These are phyloP conservation scores for Ascobolus immersus DNA, from an alignment of 495 filamentous ascomycete genomes.

Conservation along the genomic window DNA sequence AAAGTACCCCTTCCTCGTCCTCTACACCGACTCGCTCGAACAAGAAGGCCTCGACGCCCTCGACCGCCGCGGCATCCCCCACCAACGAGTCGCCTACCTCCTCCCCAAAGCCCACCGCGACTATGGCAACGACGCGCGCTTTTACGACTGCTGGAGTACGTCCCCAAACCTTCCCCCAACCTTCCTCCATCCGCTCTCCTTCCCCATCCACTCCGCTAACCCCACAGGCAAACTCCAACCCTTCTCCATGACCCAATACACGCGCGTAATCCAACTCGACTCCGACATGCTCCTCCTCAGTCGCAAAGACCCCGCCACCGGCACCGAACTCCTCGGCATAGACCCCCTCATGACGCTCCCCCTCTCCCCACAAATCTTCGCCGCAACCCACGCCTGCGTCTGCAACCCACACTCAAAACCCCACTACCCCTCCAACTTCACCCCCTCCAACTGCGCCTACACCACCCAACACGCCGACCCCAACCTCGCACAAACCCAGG, in stretches of 20 bases:
- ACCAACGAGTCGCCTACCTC: constrained; percentile 35
- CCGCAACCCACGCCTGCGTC: constrained; percentile 49
- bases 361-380: constrained; percentile 44
- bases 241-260: constrained; percentile 44
- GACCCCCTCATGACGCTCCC: constrained; percentile 59
- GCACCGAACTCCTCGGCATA: too few species aligned
- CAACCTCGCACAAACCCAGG: constrained; percentile 29
- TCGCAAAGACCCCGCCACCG: too few species aligned
- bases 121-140: constrained; percentile 39
- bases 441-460: constrained; percentile 49
- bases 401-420: constrained; percentile 52
- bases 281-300: constrained; percentile 56
- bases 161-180: neutral
- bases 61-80: constrained; percentile 33
- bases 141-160: constrained; percentile 53
- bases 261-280: constrained; percentile 54
- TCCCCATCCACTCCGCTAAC: neutral
- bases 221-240: constrained; percentile 35
- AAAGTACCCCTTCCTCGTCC: constrained; percentile 45
- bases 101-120: constrained; percentile 31
- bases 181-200: neutral
- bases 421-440: constrained; percentile 53
- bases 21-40: constrained; percentile 50
- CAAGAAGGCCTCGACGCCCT: constrained; percentile 36
- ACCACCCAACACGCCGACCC: constrained; percentile 38